Base-by-base conservation (phyloP, 441 rosid species). In the Aleurites moluccanus region DNA sequence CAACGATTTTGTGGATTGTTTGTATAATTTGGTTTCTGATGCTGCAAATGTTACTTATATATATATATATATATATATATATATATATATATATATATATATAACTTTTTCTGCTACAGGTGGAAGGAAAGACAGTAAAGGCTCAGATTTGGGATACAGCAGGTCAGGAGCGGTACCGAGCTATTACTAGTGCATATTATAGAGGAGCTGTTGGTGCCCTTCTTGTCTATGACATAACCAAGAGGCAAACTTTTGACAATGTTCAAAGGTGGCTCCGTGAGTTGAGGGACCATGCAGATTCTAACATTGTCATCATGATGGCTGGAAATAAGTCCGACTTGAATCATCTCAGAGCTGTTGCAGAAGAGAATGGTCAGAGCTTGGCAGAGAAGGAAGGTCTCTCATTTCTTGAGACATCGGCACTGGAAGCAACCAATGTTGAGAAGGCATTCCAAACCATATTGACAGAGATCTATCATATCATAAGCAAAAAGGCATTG, bases 81-180 rank as follows among this genome's bases (percentile, higher is more conserved):
- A 15, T 2, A 14, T 3, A 4, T 27, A 2, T 53, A 28, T 2
- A 44, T 10, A 30, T 52, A 14, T 21, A 23, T 18, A n/a, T 35
- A 18, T 35, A 15, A 44, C 3, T 16, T 67, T 25, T 30, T 4
- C 47, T 80, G 72, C 28, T 78, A 10, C 20, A 94, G 98, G 94
- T 92, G 18, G 95, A 94, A 79, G 98, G 97, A 69, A 94, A 94
- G 84, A 91, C 93, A 0, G 91, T 94, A 8, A 94, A 94, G 91
- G 98, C 97, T 5, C 98, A 94, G 88, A 94, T 94, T 42, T 94
- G 98, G 98, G 97, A 94, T 63, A 94, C 98, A 1, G 98, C 98
- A 18, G 98, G 98, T 38, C 98, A 94, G 76, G 98, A 94, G 83
- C 83, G 97, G 75, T 94, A 94, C 77, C 85, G 97, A 52, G 98